Percentiles rank a stretch among this genome's conserved stretches.
These are phyloP conservation scores for Candida peoriensis DNA, from an alignment of 805 yeast genomes.

Conservation along the genomic window DNA sequence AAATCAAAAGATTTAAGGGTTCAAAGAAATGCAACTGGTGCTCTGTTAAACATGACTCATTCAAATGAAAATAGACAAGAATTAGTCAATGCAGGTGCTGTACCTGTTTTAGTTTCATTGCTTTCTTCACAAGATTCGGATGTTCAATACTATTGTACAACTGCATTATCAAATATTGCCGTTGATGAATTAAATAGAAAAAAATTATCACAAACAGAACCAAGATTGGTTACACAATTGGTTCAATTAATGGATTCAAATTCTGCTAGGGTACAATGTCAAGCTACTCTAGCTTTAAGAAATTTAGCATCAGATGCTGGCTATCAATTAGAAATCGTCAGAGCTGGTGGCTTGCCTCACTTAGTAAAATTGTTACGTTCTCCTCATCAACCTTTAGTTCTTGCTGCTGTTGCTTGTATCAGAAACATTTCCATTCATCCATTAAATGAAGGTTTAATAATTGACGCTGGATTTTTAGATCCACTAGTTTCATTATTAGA, in stretches of 20 bases:
- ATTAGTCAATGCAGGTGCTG: conserved; percentile 95
- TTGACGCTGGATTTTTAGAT: conserved; percentile 92
- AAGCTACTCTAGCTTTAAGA: conserved; percentile 93
- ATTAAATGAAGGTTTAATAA: conserved; percentile 88
- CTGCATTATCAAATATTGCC: conserved; percentile 94
- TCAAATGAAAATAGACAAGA: conserved; percentile 95
- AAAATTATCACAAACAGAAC: conserved; percentile 86
- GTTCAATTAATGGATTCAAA: conserved; percentile 91
- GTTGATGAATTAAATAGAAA: conserved; percentile 91
- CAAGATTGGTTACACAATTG: conserved; percentile 80
- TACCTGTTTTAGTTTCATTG: conserved; percentile 88
- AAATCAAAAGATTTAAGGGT: conserved; percentile 92
- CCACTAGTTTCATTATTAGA: conserved; percentile 85
- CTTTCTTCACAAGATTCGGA: conserved; percentile 87
- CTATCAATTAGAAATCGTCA: conserved; percentile 91
- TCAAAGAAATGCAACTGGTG: conserved; percentile 98
- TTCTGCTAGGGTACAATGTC: conserved; percentile 94
- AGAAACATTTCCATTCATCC: conserved; percentile 97
- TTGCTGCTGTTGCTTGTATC: conserved; percentile 98
- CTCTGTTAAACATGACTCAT: conserved; percentile 96
- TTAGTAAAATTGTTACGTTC: conserved; percentile 86
- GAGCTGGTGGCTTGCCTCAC: conserved; percentile 93
- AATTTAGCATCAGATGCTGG: conserved; percentile 94
- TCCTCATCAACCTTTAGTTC: conserved; percentile 82
- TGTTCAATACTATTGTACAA: conserved; percentile 97